Evolutionary conservation across 345 rosid genomes (phyloP), one percentile per base, ranked within the genome.

Genomic region (Passiflora organensis): DNA sequence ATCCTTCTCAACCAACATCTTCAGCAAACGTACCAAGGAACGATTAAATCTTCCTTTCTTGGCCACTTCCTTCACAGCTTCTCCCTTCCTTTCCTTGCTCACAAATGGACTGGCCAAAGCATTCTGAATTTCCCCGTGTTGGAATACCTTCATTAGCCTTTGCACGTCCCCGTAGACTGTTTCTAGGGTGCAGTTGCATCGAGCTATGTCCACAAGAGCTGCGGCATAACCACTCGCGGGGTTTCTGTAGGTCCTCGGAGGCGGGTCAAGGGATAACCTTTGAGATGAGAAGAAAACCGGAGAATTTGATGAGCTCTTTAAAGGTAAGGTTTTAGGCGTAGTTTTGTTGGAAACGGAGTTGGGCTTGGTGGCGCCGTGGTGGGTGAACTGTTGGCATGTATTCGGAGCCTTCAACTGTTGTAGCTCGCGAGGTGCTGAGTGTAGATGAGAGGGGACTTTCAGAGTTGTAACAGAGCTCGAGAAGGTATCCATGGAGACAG

Each of bases 221-320:
- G 82, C 94, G 0, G 91, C 91, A 41, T 80, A 89, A 18, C 96
- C 94, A 1, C 67, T 75, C 14, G 85, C 80, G 1, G 87, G 83
- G 48, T 67, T 85, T 1, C 42, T 69, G 56, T 88, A 82, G 55
- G 28, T 37, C 13, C 25, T n/a, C 4, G 70, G 68, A 13, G 75
- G 38, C 20, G 75, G 47, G 41, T 48, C 63, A 5, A 51, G 5
- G 10, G 56, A n/a, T 16, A 45, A 62, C 45, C 38, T 25, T 24
- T 32, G 73, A 55, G 74, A 46, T 60, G 47, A 36, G 43, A 46
- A 25, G 75, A 47, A 22, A 49, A 66, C 34, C 0, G 78, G 66
- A 54, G 60, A 53, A 19, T 48, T 39, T 34, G 65, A n/a, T n/a
- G n/a, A 58, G 52, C 32, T 55, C 25, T 46, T 37, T 28, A 21